Percentiles rank a stretch among this genome's conserved stretches.
Evolutionary conservation across 257 asterid species (phyloP).

Genomic region (Solanum piurae): DNA sequence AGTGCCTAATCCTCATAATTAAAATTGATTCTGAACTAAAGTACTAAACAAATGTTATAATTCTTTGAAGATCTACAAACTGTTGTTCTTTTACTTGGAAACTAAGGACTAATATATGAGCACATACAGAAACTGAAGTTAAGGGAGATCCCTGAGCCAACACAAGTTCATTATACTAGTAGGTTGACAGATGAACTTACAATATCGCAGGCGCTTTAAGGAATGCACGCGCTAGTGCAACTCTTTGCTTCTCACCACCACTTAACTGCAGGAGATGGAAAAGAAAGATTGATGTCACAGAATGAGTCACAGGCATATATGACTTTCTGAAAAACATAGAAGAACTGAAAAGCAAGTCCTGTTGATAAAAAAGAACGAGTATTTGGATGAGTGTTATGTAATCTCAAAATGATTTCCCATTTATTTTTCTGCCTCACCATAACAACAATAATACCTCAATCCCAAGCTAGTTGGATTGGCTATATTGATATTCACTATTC

Average conservation of each 20-base stretch:
- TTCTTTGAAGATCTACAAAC: not conserved
- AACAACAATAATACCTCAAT: not conserved
- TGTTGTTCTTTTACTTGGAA: not conserved
- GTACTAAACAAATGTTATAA: not conserved
- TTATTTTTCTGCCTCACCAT: not conserved
- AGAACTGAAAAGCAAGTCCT: not conserved
- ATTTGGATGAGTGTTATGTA: not conserved
- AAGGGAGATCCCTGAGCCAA: not conserved
- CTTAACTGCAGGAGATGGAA: slow-evolving; percentile 61
- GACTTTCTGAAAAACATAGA: not conserved
- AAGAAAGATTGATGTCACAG: not conserved
- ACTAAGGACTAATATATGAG: not conserved
- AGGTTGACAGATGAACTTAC: slow-evolving; percentile 32
- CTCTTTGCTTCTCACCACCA: slow-evolving; percentile 99
- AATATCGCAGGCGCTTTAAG: slow-evolving; percentile 85
- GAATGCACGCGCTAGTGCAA: slow-evolving; percentile 96
- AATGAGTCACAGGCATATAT: not conserved
- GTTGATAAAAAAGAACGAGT: not conserved
- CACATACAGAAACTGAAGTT: not conserved
- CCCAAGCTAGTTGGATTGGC: not conserved
- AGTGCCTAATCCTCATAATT: not conserved
- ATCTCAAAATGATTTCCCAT: not conserved
- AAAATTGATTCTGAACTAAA: not conserved
- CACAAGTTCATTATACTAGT: not conserved
- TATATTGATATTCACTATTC: not conserved